These are phyloP conservation scores for Penicillium verrucosum DNA, from an alignment of 2,329 filamentous ascomycete species.

Conservation along the genomic window DNA sequence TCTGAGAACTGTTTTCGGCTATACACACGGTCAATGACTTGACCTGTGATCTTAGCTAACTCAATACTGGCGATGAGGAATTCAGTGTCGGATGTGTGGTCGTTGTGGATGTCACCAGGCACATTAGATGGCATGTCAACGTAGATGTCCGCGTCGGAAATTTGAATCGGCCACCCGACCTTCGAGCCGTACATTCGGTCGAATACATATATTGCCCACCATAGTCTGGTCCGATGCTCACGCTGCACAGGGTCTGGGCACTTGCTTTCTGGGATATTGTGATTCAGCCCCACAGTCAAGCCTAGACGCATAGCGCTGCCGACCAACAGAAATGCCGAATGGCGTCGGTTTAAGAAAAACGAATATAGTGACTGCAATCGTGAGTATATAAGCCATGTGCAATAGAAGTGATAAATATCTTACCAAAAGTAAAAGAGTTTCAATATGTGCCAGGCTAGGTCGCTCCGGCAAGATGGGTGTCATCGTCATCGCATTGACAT, in stretches of 20 bases:
- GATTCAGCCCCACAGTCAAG: constrained; percentile 40
- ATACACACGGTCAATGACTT: constrained; percentile 28
- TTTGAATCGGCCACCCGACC: constrained; percentile 45
- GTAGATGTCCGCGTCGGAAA: constrained; percentile 46
- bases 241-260: constrained; percentile 30
- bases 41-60: constrained; percentile 29
- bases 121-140: constrained; percentile 30
- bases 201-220: constrained; percentile 32
- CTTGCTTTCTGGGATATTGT: constrained; percentile 28
- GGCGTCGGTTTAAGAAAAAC: constrained; percentile 28
- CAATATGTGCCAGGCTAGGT: constrained; percentile 40
- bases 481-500: constrained; percentile 34
- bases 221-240: constrained; percentile 26
- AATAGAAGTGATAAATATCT: background rate
- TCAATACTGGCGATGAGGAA: constrained; percentile 31
- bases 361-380: constrained; percentile 14
- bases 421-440: constrained; percentile 37
- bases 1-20: constrained; percentile 23
- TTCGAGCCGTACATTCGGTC: constrained; percentile 45
- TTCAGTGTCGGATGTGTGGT: constrained; percentile 20
- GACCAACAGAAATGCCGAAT: constrained; percentile 30
- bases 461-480: constrained; percentile 40
- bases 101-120: background rate
- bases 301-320: constrained; percentile 39
- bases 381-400: constrained; percentile 1